These are phyloP conservation scores for Solanum lignicaule DNA, from an alignment of 257 asterid genomes.

Conservation along the genomic window DNA sequence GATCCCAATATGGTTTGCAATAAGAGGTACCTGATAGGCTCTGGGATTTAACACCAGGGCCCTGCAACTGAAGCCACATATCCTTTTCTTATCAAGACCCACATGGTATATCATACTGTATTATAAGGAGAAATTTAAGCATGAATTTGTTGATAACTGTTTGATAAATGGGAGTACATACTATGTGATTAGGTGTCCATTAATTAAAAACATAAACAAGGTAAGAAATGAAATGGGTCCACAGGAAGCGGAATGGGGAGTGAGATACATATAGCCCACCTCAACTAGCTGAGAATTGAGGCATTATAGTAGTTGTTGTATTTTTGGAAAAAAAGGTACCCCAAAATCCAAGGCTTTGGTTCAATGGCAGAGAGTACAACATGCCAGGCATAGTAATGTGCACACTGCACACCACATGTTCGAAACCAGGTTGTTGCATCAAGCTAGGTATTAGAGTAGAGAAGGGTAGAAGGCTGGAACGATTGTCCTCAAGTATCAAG, in stretches of 20 bases:
- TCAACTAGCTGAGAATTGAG: not conserved
- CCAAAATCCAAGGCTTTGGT: not conserved
- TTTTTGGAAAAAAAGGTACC: not conserved
- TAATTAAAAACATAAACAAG: not conserved
- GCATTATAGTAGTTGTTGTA: not conserved
- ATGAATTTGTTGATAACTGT: not conserved
- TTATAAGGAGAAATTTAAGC: not conserved
- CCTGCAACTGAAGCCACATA: not conserved
- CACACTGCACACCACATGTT: not conserved
- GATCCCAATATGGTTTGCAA: not conserved
- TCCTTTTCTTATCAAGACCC: not conserved
- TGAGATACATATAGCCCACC: not conserved
- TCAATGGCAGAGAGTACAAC: not conserved
- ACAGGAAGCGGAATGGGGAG: not conserved
- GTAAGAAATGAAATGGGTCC: not conserved
- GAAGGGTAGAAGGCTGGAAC: not conserved
- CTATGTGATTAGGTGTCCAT: not conserved
- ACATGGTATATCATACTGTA: not conserved
- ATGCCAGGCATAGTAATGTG: not conserved
- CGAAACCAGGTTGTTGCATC: not conserved
- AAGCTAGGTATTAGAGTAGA: not conserved
- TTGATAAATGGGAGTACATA: not conserved
- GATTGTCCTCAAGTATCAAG: not conserved
- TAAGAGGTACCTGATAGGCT: not conserved
- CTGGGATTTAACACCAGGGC: not conserved